phyloP scores from a whole-genome alignment of 2,329 filamentous ascomycete genomes.

The Drechslerella dactyloides region DNA sequence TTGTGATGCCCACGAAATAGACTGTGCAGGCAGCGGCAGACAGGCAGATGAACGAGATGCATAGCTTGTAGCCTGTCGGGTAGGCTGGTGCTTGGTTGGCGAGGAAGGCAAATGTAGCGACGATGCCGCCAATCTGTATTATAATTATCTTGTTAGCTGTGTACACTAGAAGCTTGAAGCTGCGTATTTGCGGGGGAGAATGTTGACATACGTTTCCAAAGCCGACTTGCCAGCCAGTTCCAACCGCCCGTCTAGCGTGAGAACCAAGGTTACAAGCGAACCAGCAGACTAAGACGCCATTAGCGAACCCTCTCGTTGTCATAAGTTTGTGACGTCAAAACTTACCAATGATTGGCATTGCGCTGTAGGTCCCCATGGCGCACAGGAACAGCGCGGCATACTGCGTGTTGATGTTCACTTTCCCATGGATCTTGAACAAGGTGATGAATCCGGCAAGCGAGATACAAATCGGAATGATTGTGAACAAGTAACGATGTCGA shows the following conservation, averaged over 20 bases:
- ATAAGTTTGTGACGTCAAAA: too few relatives aligned
- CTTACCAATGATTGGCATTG: conserved; percentile 78
- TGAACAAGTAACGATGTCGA: conserved; percentile 76
- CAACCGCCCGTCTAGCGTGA: conserved; percentile 73
- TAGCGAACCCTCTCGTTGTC: conserved; percentile 34
- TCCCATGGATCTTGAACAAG: conserved; percentile 72
- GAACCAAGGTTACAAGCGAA: conserved; percentile 80
- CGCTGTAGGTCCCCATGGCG: conserved; percentile 77
- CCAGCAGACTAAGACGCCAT: conserved; percentile 68
- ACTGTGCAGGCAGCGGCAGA: conserved; percentile 67
- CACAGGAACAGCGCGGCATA: conserved; percentile 84
- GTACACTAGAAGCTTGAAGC: too few relatives aligned
- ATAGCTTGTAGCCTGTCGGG: conserved; percentile 76
- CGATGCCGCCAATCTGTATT: conserved; percentile 72
- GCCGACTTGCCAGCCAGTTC: conserved; percentile 76
- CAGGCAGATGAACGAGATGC: conserved; percentile 74
- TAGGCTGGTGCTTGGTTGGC: conserved; percentile 72
- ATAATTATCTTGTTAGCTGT: conserved; percentile 2
- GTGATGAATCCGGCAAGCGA: conserved; percentile 77
- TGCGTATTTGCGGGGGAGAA: neutral
- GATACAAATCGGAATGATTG: conserved; percentile 71
- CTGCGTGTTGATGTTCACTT: conserved; percentile 66
- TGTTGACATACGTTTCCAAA: conserved; percentile 67
- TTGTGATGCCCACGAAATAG: conserved; percentile 67
- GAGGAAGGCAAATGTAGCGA: conserved; percentile 74